Conservation (phyloP, 495 filamentous ascomycete genomes). For the Trichocladium antarcticum region DNA sequence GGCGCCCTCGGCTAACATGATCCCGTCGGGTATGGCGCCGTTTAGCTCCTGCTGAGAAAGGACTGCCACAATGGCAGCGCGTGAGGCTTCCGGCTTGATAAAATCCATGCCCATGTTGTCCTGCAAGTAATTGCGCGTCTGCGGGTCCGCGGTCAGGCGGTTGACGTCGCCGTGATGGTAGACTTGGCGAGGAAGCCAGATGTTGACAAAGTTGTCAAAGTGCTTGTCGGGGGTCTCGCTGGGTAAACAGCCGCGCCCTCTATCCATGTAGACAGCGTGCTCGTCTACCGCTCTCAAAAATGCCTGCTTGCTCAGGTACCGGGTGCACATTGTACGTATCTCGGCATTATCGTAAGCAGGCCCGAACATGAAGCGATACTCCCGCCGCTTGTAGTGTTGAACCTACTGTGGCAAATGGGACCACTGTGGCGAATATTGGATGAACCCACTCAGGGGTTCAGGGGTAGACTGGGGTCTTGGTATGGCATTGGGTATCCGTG, state of each 20-base stretch:
- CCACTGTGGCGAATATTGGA: no score
- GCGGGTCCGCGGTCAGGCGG: slow-evolving; percentile 47
- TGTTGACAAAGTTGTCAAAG: slow-evolving; percentile 48
- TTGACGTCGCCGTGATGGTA: slow-evolving; percentile 50
- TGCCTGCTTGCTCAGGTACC: slow-evolving; percentile 41
- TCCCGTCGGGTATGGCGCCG: slow-evolving; percentile 49
- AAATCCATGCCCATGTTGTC: slow-evolving; percentile 53
- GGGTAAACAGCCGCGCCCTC: slow-evolving; percentile 39
- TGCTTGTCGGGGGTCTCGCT: slow-evolving; percentile 46
- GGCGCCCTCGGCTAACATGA: slow-evolving; percentile 41
- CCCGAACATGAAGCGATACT: slow-evolving; percentile 46
- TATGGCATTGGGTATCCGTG: no score
- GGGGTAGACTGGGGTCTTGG: no score
- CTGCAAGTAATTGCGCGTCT: slow-evolving; percentile 48
- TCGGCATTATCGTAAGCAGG: slow-evolving; percentile 43
- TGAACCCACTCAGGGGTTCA: no score
- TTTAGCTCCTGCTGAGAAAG: slow-evolving; percentile 42
- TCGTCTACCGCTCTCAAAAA: slow-evolving; percentile 34
- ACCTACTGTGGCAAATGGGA: no score
- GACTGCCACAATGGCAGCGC: slow-evolving; percentile 38
- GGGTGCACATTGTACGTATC: slow-evolving; percentile 34
- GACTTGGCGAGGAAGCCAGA: slow-evolving; percentile 47
- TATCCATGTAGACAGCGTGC: slow-evolving; percentile 40
- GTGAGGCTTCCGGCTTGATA: slow-evolving; percentile 41
- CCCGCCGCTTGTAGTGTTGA: slow-evolving; percentile 30